These are phyloP conservation scores for Lavandula angustifolia DNA, from an alignment of 257 asterid species.

Conservation along the genomic window DNA sequence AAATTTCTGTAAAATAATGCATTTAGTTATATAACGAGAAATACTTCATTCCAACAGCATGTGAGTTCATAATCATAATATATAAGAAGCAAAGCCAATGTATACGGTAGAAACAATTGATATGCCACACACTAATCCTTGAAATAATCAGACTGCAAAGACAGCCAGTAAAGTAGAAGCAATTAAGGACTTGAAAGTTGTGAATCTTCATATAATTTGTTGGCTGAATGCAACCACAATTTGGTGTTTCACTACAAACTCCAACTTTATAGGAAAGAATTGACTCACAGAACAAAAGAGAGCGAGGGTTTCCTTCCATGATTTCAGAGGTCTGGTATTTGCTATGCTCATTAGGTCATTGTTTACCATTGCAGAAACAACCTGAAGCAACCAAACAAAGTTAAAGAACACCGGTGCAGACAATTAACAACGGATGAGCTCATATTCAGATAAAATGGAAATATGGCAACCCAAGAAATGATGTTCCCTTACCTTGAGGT, in stretches of 20 bases:
- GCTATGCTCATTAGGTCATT: slow-evolving; percentile 89
- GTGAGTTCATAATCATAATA: neutral
- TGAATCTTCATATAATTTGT: no score
- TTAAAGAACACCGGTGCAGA: slow-evolving; percentile 1
- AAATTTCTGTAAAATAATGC: neutral
- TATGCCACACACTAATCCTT: neutral
- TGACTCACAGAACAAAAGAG: slow-evolving; percentile 85
- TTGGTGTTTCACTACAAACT: no score
- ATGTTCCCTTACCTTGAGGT: slow-evolving; percentile 64
- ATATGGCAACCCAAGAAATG: slow-evolving; percentile 23
- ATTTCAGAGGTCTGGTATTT: slow-evolving; percentile 76
- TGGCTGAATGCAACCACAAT: no score
- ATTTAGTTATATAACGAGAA: neutral
- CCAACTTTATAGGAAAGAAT: slow-evolving; percentile 20
- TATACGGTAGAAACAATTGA: neutral
- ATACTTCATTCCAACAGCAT: slow-evolving; percentile 5
- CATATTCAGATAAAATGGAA: neutral
- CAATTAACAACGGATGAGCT: slow-evolving; percentile 26
- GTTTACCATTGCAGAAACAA: slow-evolving; percentile 88
- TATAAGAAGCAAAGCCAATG: slow-evolving; percentile 4
- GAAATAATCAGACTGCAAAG: slow-evolving; percentile 4
- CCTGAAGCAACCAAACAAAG: slow-evolving; percentile 44
- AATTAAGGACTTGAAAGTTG: neutral
- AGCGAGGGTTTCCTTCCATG: slow-evolving; percentile 98
- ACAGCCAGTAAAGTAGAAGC: slow-evolving; percentile 15